Conservation (phyloP, 129 eudicot genomes). For the Chrysanthemum seticuspe region DNA sequence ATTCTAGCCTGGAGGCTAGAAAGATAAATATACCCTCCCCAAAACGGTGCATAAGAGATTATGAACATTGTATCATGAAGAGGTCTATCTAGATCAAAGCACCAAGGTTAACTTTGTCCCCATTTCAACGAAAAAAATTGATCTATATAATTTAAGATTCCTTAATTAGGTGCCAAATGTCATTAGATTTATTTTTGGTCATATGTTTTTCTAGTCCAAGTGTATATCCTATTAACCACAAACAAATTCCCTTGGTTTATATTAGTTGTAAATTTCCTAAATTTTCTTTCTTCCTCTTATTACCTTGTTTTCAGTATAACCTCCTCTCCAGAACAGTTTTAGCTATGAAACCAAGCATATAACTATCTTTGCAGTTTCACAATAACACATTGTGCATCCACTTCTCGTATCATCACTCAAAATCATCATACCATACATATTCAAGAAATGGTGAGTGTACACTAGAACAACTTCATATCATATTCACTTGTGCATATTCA, state of each 20-base stretch:
- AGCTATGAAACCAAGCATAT: conserved; percentile 6
- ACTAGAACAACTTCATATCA: background rate
- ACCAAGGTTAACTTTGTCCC: background rate
- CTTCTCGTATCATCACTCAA: conserved; percentile 12
- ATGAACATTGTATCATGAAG: too few relatives aligned
- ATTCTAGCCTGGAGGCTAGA: too few relatives aligned
- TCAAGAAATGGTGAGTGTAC: background rate
- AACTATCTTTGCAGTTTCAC: background rate
- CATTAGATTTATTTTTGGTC: conserved; percentile 10
- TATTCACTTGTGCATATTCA: too few relatives aligned
- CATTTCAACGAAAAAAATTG: background rate
- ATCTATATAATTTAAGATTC: conserved; percentile 2
- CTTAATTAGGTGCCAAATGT: conserved; percentile 11
- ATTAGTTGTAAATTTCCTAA: conserved; percentile 12
- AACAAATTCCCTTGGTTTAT: conserved; percentile 9
- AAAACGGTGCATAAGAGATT: too few relatives aligned
- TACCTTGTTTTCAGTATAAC: conserved; percentile 22
- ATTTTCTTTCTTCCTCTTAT: conserved; percentile 14
- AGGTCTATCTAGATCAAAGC: background rate
- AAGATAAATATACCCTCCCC: too few relatives aligned
- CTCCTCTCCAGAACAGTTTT: conserved; percentile 12
- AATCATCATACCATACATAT: background rate
- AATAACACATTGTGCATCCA: background rate
- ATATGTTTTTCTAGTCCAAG: conserved; percentile 15
- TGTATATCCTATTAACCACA: conserved; percentile 7